Conservation (phyloP, 192 early-diverging fungal species). For the Coemansia sp. region DNA sequence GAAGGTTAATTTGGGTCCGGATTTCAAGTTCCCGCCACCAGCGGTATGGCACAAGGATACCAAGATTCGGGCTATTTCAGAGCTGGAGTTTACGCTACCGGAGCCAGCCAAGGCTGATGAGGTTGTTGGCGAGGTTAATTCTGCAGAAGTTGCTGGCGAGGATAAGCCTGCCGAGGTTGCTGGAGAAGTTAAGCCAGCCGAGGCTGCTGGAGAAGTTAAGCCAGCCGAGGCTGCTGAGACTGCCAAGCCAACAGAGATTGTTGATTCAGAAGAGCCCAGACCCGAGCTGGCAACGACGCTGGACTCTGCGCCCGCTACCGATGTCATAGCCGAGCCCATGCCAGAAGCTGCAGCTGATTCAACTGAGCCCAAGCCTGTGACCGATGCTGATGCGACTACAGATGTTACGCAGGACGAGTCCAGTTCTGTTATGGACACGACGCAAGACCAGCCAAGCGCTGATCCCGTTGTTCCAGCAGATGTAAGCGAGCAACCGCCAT, state of each 20-base stretch:
- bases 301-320: too few relatives aligned
- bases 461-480: background rate
- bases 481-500: background rate
- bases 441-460: too few relatives aligned
- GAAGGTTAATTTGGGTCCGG: constrained; percentile 69
- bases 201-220: background rate
- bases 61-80: constrained; percentile 39
- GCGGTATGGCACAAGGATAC: constrained; percentile 44
- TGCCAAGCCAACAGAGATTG: background rate
- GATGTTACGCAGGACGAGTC: too few relatives aligned
- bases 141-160: too few relatives aligned
- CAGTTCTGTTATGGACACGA: too few relatives aligned
- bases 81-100: constrained; percentile 48
- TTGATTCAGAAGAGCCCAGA: too few relatives aligned
- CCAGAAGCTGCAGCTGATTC: background rate
- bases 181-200: background rate
- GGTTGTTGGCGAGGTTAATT: background rate
- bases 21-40: constrained; percentile 62
- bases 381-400: too few relatives aligned
- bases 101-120: background rate
- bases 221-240: background rate
- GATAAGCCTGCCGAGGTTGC: background rate
- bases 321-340: background rate
- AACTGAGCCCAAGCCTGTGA: background rate
- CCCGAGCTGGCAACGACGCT: too few relatives aligned